Evolutionary conservation across 2,329 filamentous ascomycete species (phyloP).

Genomic region (Sporothrix humicola): DNA sequence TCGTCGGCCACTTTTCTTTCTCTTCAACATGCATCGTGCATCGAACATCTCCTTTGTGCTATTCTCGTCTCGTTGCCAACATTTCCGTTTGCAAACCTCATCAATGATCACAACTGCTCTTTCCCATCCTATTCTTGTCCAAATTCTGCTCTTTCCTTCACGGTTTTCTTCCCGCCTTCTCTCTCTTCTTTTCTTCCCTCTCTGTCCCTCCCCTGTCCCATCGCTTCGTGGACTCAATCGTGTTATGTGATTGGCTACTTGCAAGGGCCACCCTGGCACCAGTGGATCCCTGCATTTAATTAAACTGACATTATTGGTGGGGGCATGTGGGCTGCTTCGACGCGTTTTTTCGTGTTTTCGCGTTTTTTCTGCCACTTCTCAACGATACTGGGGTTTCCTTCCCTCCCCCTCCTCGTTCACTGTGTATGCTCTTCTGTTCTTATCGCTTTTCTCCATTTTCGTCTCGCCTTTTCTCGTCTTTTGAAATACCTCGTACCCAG

Average conservation of each 20-base stretch:
- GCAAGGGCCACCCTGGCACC: not conserved
- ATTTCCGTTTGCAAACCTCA: not conserved
- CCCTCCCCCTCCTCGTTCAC: not conserved
- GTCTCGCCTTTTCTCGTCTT: not conserved
- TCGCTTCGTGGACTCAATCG: not conserved
- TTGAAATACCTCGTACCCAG: not conserved
- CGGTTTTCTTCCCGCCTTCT: not conserved
- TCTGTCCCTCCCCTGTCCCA: not conserved
- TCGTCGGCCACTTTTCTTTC: not conserved
- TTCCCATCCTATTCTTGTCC: not conserved
- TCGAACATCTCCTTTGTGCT: too few relatives aligned
- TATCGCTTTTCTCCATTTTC: not conserved
- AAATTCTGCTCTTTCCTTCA: not conserved
- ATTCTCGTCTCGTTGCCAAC: too few relatives aligned
- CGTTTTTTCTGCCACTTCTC: conserved; percentile 19
- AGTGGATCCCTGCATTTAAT: conserved; percentile 25
- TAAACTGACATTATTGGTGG: conserved; percentile 28
- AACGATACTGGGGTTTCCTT: not conserved
- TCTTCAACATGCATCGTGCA: not conserved
- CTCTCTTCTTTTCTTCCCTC: not conserved
- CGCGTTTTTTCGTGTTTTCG: conserved; percentile 29
- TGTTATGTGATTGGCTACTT: conserved; percentile 32
- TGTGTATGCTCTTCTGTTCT: not conserved
- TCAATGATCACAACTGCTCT: not conserved
- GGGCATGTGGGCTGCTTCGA: not conserved